Conservation (phyloP, 140 eudicot species). For the Ambrosia hybrid region DNA sequence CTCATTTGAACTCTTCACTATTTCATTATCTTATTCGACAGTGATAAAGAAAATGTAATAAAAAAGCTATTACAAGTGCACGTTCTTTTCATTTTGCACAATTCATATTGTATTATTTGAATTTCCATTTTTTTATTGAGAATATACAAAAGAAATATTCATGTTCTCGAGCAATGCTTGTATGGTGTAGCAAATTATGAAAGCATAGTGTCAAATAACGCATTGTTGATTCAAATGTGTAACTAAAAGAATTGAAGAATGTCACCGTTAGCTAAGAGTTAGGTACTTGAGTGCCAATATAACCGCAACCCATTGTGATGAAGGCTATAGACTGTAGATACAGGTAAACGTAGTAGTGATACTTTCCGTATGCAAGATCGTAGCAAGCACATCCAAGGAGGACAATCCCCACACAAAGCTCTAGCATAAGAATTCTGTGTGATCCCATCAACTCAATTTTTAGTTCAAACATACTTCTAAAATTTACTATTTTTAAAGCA, state of each 20-base stretch:
- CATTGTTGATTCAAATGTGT: background rate
- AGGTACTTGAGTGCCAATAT: slow-evolving; percentile 39
- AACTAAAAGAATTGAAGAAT: background rate
- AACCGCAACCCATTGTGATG: slow-evolving; percentile 58
- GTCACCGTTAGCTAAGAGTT: background rate
- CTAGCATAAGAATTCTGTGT: slow-evolving; percentile 8
- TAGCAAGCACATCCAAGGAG: slow-evolving; percentile 59
- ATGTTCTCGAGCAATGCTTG: no score
- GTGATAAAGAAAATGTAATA: no score
- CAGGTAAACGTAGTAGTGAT: slow-evolving; percentile 53
- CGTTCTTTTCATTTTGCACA: no score
- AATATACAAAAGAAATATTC: no score
- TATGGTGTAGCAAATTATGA: no score
- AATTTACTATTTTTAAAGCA: background rate
- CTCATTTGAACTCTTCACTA: no score
- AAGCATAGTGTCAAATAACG: background rate
- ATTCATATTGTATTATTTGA: no score
- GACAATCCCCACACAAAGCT: slow-evolving; percentile 50
- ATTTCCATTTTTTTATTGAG: no score
- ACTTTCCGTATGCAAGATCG: slow-evolving; percentile 55
- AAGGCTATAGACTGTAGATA: slow-evolving; percentile 66
- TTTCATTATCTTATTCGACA: no score
- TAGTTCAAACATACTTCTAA: background rate
- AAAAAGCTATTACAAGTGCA: no score
- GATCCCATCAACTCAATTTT: background rate